A percentile compares a stretch with the other conserved stretches of the same genome.
phyloP scores from a whole-genome alignment of 2,329 filamentous ascomycete genomes.

The Fusarium brevicatenulatum region DNA sequence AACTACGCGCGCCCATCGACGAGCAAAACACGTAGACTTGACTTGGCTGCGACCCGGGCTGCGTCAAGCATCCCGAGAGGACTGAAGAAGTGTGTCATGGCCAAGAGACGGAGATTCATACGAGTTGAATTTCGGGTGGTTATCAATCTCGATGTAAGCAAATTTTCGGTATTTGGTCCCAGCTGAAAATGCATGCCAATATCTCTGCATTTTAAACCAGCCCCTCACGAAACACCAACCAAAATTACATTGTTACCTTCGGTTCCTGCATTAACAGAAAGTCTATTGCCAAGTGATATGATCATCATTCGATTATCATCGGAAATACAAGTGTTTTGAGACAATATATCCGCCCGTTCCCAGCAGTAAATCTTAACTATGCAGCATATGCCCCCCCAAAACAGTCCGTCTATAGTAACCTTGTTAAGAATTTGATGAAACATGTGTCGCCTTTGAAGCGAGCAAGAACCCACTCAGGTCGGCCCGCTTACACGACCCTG shows the following conservation, averaged over 20 bases:
- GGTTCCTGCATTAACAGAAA: not conserved
- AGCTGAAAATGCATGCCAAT: not conserved
- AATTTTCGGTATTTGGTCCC: not conserved
- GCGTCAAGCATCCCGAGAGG: not conserved
- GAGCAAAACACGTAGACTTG: not conserved
- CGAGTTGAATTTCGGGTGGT: not conserved
- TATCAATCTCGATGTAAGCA: not conserved
- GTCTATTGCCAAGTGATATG: not conserved
- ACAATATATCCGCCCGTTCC: conserved; percentile 5
- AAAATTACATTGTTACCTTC: not conserved
- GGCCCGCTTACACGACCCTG: conserved; percentile 2
- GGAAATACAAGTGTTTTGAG: conserved; percentile 20
- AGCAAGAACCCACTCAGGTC: conserved; percentile 4
- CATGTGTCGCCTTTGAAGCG: conserved; percentile 35
- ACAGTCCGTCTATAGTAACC: not conserved
- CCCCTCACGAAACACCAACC: not conserved
- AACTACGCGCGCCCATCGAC: not conserved
- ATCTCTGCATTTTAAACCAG: not conserved
- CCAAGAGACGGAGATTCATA: not conserved
- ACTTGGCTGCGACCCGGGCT: not conserved
- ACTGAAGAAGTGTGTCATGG: not conserved
- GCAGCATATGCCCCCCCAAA: conserved; percentile 1
- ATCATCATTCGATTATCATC: conserved; percentile 7
- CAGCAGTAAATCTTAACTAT: conserved; percentile 9
- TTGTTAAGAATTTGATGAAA: conserved; percentile 13